Percentiles rank a stretch among this genome's conserved stretches.
Conservation (phyloP, 2,329 filamentous ascomycete genomes). For the Phialocephala subalpina region DNA sequence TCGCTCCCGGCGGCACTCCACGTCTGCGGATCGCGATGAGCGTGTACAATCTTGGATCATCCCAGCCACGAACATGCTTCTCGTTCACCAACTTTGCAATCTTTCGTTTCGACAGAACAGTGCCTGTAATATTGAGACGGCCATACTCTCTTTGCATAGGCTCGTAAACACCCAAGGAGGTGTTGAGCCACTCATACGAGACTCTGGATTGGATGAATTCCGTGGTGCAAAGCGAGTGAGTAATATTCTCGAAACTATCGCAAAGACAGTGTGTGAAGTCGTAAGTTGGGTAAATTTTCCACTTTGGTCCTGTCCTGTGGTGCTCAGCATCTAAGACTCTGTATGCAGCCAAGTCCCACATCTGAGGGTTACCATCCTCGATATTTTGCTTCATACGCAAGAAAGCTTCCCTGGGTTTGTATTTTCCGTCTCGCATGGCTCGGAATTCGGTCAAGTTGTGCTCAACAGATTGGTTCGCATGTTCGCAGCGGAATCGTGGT, state of each 20-base stretch:
- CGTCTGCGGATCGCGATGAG: conserved; percentile 83
- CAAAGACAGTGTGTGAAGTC: conserved; percentile 92
- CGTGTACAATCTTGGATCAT: conserved; percentile 90
- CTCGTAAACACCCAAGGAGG: conserved; percentile 81
- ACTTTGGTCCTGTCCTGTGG: conserved; percentile 81
- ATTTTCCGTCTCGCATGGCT: conserved; percentile 91
- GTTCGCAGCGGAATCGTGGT: conserved; percentile 79
- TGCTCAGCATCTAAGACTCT: conserved; percentile 81
- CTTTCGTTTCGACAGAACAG: conserved; percentile 86
- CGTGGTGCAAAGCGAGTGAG: conserved; percentile 91
- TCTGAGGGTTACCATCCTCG: conserved; percentile 84
- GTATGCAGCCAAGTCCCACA: conserved; percentile 97
- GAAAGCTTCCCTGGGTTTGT: conserved; percentile 83
- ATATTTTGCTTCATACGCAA: conserved; percentile 94
- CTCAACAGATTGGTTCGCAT: conserved; percentile 78
- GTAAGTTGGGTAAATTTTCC: conserved; percentile 95
- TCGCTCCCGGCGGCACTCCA: conserved; percentile 86
- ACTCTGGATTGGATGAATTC: conserved; percentile 87
- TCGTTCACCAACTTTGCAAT: conserved; percentile 81
- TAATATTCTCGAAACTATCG: conserved; percentile 91
- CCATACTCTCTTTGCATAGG: conserved; percentile 94
- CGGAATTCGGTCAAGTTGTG: conserved; percentile 85
- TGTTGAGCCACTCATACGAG: conserved; percentile 91
- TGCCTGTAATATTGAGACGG: conserved; percentile 81
- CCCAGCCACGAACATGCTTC: conserved; percentile 84